Base-by-base conservation (phyloP, 2,329 filamentous ascomycete species). In the Achaetomium macrosporum region DNA sequence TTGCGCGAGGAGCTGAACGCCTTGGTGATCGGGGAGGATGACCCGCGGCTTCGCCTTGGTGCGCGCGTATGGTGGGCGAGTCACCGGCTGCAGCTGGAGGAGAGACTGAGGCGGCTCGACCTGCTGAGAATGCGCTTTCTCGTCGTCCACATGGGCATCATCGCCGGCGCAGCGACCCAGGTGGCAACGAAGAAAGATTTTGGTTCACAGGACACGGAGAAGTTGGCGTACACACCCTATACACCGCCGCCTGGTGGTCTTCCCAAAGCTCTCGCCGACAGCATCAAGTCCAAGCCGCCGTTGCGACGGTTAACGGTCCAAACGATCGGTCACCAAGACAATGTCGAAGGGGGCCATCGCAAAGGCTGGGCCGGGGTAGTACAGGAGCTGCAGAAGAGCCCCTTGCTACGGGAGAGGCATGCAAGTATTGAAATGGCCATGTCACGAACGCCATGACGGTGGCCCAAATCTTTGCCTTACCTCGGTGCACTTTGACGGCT, bases 61-160 rank as follows among this genome's bases (percentile, higher is more conserved):
- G 74, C 80, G 20, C 73, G 81, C 47, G 55, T 84, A 1, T 68
- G 84, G 25, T 85, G 82, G 82, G 80, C 77, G 4, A 70, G 70
- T 53, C 77, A 77, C 63, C 75, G 78, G 59, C 67, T 66, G 47
- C 71, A 73, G 47, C 68, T 85, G 46, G 78, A 83, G 64, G 79
- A 82, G 58, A 75, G 78, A 47, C 70, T 84, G 50, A 74, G 78
- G 51, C 72, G 81, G 43, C 69, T 85, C 39, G 82, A 85, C 60
- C 67, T 84, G 61, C 65, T 85, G 63, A 75, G 82, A 64, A 83
- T 83, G 79, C 76, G 82, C 56, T 84, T 85, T 63, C 68, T 85
- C 31, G 79, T 84, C 35, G 73, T 83, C 36, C 83, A 83, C 65
- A 79, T 85, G 78, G 78, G 81, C 57, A 75, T 83, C 55, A 73